These are phyloP conservation scores for Venustampulla echinocandica DNA, from an alignment of 495 filamentous ascomycete genomes.

Conservation along the genomic window DNA sequence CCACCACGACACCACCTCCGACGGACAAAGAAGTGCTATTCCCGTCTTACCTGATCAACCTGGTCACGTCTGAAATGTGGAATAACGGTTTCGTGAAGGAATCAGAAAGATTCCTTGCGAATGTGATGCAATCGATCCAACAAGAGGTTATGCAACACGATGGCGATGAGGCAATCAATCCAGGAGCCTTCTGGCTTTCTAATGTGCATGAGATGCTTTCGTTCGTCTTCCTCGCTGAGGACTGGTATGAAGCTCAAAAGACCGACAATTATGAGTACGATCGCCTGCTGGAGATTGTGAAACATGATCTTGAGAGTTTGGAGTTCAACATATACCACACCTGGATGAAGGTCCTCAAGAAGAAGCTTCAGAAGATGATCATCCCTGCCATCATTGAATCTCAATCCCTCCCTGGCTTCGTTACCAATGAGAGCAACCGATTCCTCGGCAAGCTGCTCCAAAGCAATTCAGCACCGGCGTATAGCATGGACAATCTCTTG, in stretches of 20 bases:
- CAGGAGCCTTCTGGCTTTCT: conserved; percentile 96
- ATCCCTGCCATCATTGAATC: conserved; percentile 98
- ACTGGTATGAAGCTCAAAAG: conserved; percentile 99
- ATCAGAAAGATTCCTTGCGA: conserved; percentile 95
- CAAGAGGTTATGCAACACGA: conserved; percentile 99
- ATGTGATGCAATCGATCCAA: conserved; percentile 99
- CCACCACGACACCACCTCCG: conserved; percentile 72
- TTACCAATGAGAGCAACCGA: conserved; percentile 94
- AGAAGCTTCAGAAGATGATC: conserved; percentile 98
- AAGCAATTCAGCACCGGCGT: conserved; percentile 78
- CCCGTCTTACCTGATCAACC: conserved; percentile 96
- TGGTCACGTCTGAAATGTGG: conserved; percentile 99
- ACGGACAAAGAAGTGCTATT: conserved; percentile 98
- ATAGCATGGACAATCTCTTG: conserved; percentile 98
- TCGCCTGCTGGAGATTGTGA: conserved; percentile 93
- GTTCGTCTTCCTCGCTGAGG: conserved; percentile 97
- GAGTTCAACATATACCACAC: conserved; percentile 99
- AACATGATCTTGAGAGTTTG: conserved; percentile 94
- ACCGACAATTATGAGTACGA: conserved; percentile 99
- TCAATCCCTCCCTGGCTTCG: conserved; percentile 94
- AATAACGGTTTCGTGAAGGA: conserved; percentile 99
- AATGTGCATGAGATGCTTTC: conserved; percentile 99
- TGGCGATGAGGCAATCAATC: conserved; percentile 93
- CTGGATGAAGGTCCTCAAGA: conserved; percentile 99
- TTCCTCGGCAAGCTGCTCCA: conserved; percentile 96